Evolutionary conservation across 1,139 yeast genomes (phyloP), one percentile per base, ranked within the genome.

Genomic region (Yamadazyma buinensis): DNA sequence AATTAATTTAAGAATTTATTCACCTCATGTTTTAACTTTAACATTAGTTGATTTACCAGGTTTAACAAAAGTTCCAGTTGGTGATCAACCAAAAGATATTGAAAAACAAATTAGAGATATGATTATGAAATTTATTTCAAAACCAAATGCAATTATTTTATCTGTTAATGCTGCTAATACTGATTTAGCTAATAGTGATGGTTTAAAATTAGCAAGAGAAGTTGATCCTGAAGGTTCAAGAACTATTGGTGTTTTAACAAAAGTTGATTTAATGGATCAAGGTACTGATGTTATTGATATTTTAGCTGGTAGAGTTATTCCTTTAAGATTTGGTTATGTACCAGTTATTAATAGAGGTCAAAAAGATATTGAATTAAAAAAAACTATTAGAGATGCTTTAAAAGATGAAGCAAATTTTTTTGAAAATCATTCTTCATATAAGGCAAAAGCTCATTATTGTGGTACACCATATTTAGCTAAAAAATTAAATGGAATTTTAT

Each of bases 201-300:
- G 98, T 36, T 77, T 92, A 54, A 90, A 92, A 59, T 72, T 92
- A 47, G 98, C 98, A 1, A 77, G 97, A 52, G 98, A 92, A 60
- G 97, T 92, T 32, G 98, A 92, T 54, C 98, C 98, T 7, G 97
- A 92, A 61, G 98, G 98, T 34, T 63, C 84, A 14, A 77, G 98
- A 65, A 92, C 98, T 23, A 87, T 92, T 51, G 98, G 98, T 65
- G 98, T 92, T 35, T 75, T 92, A 52, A 92, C 98, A 24, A 92
- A 92, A 61, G 95, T 92, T 34, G 98, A 92, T 60, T 75, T 92
- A 52, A 92, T 92, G 98, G 98, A 92, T 57, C 82, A 87, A 57
- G 98, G 98, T 45, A 92, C 98, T n/a, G 98, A 92, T 63, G 98
- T 92, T 29, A 83, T 88, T 56, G 98, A 92, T 59, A 92, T 92